Evolutionary conservation across 306 rosid species (phyloP).

Genomic region (Trifolium fragiferum): DNA sequence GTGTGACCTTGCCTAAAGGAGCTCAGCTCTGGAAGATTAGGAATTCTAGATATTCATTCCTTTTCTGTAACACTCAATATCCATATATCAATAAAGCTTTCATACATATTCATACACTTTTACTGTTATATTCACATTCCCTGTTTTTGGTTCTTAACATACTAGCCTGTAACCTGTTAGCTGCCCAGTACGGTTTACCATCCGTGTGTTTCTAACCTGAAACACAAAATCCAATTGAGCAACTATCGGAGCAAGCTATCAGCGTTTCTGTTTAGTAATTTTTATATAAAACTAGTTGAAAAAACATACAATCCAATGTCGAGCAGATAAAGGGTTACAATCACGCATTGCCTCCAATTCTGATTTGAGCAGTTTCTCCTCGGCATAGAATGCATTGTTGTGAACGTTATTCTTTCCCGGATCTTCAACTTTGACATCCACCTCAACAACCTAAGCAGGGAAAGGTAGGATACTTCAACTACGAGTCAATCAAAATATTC

Average conservation of each 20-base stretch:
- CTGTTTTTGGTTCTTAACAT: too few species aligned
- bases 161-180: slow-evolving; percentile 81
- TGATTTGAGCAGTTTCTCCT: slow-evolving; percentile 71
- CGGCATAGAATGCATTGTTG: slow-evolving; percentile 81
- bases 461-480: slow-evolving; percentile 6
- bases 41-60: too few species aligned
- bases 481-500: neutral
- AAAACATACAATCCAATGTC: slow-evolving; percentile 79
- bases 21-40: too few species aligned
- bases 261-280: neutral
- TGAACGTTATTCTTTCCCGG: slow-evolving; percentile 79
- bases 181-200: slow-evolving; percentile 78
- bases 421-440: slow-evolving; percentile 75
- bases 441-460: slow-evolving; percentile 65
- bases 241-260: slow-evolving; percentile 10
- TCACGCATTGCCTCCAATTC: slow-evolving; percentile 82
- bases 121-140: too few species aligned
- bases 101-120: too few species aligned
- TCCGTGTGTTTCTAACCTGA: slow-evolving; percentile 82
- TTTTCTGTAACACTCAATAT: too few species aligned
- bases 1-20: too few species aligned
- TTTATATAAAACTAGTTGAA: neutral
- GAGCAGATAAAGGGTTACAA: slow-evolving; percentile 75
- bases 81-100: too few species aligned
- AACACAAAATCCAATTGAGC: slow-evolving; percentile 34